Evolutionary conservation across 768 basidiomycete genomes (phyloP).

Genomic region (Scleroderma bovista): DNA sequence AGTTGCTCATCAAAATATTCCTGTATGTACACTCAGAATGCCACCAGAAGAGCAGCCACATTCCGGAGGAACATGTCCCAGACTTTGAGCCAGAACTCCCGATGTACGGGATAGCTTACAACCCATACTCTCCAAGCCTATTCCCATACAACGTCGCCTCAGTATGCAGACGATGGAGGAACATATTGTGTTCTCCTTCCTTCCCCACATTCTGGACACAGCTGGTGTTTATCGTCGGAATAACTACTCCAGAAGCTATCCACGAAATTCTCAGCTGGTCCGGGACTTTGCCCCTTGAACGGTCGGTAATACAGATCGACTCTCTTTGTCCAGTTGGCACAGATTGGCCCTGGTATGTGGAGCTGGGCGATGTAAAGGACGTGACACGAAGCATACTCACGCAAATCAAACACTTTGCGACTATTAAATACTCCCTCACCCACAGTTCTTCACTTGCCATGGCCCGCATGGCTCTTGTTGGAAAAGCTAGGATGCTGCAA

Average conservation of each 20-base stretch:
- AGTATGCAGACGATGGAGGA: neutral
- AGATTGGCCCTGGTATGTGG: neutral
- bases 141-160: constrained; percentile 3
- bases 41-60: neutral
- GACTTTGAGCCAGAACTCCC: neutral
- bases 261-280: neutral
- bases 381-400: neutral
- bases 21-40: neutral
- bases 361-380: neutral
- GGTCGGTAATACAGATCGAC: neutral
- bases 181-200: constrained; percentile 1
- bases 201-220: constrained; percentile 3
- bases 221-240: neutral
- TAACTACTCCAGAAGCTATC: neutral
- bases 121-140: constrained; percentile 1
- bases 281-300: neutral
- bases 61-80: neutral
- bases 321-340: neutral
- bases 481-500: neutral
- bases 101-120: neutral
- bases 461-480: neutral
- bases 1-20: constrained; percentile 1
- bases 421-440: neutral
- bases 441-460: constrained; percentile 3
- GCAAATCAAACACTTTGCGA: neutral